Evolutionary conservation across 2,329 filamentous ascomycete species (phyloP), one percentile per base, ranked within the genome.

Genomic region (Alternaria novae-zelandiae): DNA sequence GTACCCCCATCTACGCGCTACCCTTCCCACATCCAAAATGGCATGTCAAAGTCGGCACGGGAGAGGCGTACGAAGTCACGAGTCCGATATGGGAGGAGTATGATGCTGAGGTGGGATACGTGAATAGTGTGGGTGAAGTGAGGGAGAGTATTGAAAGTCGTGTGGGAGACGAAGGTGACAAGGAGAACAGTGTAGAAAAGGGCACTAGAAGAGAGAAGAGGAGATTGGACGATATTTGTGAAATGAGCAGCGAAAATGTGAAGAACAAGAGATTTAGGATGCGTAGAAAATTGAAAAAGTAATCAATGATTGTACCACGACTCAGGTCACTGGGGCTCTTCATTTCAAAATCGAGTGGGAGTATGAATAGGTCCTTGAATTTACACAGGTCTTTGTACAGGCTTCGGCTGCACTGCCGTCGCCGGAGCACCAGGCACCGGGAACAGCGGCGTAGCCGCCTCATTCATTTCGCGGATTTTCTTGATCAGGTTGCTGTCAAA

Each of bases 401-500:
- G 67, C 23, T 41, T 46, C 8, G 64, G 50, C 46, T 57, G 54
- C 25, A 26, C 60, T 20, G 51, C 49, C 8, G 43, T 45, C 5
- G 32, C 30, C 12, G 49, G 45, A 15, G 51, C 7, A 7, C 30
- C 49, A 36, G 30, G 28, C 30, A 41, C 23, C 30, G 73, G 71
- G 43, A 78, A 77, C 3, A 79, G 59, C 13, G 71, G 72, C 20
- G 74, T 69, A 44, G 69, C 69, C 7, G 67, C 67, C 44, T 80
- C 80, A 15, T 78, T 76, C 77, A 82, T 77, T 36, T 81, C 80
- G 15, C 82, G 78, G 26, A 85, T 83, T 44, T 77, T 79, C 65
- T 83, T 83, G 73, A 85, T 82, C 45, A 85, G 70, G 59, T 83
- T 79, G 59, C 80, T 81, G 32, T 20, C 17, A 17, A 5, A 7